These are phyloP conservation scores for Blechomonas ayalai DNA, from an alignment of 208 protist species.

Conservation along the genomic window DNA sequence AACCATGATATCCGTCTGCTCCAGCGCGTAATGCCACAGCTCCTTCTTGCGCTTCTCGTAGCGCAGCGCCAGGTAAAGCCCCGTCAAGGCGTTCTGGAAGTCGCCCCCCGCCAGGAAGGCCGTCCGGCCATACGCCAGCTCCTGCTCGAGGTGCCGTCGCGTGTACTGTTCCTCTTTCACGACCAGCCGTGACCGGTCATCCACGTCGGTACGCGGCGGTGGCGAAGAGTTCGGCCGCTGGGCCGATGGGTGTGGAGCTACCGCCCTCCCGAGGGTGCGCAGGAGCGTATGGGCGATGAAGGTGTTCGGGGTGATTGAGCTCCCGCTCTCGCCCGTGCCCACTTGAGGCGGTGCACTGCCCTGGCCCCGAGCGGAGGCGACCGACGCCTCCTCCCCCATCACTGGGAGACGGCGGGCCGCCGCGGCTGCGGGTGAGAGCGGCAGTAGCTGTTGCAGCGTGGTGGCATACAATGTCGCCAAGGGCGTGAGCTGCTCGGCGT, in stretches of 20 bases:
- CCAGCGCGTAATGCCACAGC: conserved; percentile 30
- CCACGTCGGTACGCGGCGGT: neutral
- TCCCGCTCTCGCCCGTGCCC: no score
- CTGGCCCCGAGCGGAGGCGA: no score
- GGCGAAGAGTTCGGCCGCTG: no score
- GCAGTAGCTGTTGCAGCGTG: no score
- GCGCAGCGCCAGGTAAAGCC: conserved; percentile 34
- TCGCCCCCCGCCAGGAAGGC: conserved; percentile 11
- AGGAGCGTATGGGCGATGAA: no score
- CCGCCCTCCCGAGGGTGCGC: neutral
- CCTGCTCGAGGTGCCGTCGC: conserved; percentile 19
- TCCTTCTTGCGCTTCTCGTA: conserved; percentile 28
- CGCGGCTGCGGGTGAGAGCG: no score
- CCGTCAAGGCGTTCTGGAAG: conserved; percentile 15
- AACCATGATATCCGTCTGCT: conserved; percentile 48
- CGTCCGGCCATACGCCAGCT: conserved; percentile 11
- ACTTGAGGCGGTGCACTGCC: no score
- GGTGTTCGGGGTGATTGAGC: no score
- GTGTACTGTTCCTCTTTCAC: conserved; percentile 32
- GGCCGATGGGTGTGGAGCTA: neutral
- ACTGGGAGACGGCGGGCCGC: no score
- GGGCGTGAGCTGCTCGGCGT: no score
- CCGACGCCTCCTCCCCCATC: no score
- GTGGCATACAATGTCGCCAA: no score
- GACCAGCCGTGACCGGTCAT: conserved; percentile 14